A percentile compares a stretch with the other conserved stretches of the same genome.
phyloP scores from a whole-genome alignment of 176 grass and related monocot species.

The Thalia dealbata region DNA sequence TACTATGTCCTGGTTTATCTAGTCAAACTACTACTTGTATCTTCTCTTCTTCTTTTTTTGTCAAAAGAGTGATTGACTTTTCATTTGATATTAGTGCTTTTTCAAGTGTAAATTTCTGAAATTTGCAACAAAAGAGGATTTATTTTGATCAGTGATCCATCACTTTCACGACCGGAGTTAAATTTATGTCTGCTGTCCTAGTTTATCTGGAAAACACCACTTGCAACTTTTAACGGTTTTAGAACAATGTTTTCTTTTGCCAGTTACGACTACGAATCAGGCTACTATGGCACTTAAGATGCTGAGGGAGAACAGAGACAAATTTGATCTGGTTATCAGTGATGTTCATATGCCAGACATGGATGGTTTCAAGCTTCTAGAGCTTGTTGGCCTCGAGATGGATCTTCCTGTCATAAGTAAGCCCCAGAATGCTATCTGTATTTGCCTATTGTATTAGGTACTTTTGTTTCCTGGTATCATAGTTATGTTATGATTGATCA shows the following conservation, averaged over 20 bases:
- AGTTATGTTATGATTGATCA: background rate
- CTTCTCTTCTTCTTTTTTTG: no score
- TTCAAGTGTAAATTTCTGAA: background rate
- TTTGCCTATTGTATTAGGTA: background rate
- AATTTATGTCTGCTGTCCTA: background rate
- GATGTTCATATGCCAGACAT: constrained; percentile 98
- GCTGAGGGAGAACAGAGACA: constrained; percentile 73
- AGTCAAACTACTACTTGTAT: no score
- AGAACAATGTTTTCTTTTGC: constrained; percentile 2
- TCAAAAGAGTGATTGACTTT: background rate
- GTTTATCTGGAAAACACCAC: background rate
- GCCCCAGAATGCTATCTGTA: constrained; percentile 15
- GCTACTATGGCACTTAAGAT: constrained; percentile 57
- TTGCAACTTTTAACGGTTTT: background rate
- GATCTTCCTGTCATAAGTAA: constrained; percentile 96
- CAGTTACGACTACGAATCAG: constrained; percentile 87
- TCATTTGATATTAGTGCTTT: background rate
- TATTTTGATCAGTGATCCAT: background rate
- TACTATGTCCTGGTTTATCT: no score
- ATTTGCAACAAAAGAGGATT: background rate
- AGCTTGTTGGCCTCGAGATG: constrained; percentile 92
- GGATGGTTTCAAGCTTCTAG: constrained; percentile 93
- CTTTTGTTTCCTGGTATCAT: background rate
- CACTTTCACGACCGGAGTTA: background rate
- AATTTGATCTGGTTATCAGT: constrained; percentile 96